Conservation (phyloP, 2,329 filamentous ascomycete genomes). For the Aspergillus bombycis region DNA sequence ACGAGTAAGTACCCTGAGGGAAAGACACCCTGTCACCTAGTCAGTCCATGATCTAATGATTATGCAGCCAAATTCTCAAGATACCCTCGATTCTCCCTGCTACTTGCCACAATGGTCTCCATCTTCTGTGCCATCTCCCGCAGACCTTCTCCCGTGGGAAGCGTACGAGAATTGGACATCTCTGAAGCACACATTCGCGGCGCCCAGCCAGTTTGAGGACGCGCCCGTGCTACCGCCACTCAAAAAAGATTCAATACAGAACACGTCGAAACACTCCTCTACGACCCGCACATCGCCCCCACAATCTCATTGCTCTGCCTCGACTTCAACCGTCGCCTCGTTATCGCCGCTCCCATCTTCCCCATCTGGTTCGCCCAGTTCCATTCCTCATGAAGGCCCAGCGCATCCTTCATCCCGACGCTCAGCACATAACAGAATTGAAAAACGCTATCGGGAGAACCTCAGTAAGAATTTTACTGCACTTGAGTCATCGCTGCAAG, state of each 20-base stretch:
- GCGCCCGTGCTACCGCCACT: neutral
- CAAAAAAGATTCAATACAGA: neutral
- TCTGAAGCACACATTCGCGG: neutral
- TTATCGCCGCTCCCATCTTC: neutral
- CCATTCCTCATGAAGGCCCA: neutral
- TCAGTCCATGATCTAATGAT: neutral
- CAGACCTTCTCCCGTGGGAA: neutral
- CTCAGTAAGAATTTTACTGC: constrained; percentile 10
- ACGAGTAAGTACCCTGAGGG: neutral
- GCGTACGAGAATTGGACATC: constrained; percentile 1
- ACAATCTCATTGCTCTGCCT: neutral
- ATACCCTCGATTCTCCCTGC: neutral
- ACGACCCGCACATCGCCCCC: neutral
- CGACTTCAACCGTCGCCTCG: neutral
- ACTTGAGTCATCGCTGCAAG: neutral
- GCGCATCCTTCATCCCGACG: neutral
- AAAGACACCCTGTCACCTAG: neutral
- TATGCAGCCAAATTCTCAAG: neutral
- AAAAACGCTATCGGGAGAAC: constrained; percentile 11
- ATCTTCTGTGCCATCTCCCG: neutral
- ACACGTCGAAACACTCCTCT: neutral
- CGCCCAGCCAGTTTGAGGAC: neutral
- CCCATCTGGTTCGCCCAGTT: neutral
- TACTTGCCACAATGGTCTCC: constrained; percentile 4
- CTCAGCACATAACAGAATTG: constrained; percentile 9